Base-by-base conservation (phyloP, 2,329 filamentous ascomycete genomes). In the Cladosporium austrohemisphaericum region DNA sequence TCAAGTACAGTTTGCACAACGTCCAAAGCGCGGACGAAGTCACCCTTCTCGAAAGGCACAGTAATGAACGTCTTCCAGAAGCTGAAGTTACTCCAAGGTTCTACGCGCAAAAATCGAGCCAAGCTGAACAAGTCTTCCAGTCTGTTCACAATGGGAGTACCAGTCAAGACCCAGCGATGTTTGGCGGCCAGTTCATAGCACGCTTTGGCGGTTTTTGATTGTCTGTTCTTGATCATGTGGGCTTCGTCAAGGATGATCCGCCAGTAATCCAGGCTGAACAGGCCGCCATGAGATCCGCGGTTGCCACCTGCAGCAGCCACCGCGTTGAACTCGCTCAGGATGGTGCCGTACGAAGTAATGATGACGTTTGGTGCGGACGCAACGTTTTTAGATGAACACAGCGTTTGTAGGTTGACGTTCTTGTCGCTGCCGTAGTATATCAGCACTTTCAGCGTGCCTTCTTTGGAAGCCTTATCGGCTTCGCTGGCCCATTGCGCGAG, bases 61-160 rank as follows among this genome's bases (percentile, higher is more conserved):
- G 93, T 98, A 63, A 98, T 97, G 66, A 98, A 98, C 0, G 93
- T 97, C 65, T 91, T 91, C 93, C 93, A 98, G 71, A 95, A 98
- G 0, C 91, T 95, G 67, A 98, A 98, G 66, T 97, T 97, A 62
- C 86, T 93, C 93, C 93, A 98, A 0, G 93, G 93, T 65, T 97
- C 92, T 3, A 98, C 93, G 50, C 88, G 84, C 9, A 98, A 73
- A 69, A 97, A 98, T 3, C 88, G 83, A 10, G 97, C 88, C 29
- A 98, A 72, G 62, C 88, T 95, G 71, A 95, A 97, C 11, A 98
- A 73, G 68, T 97, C 93, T 66, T 97, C 92, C 1, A 98, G 76
- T 35, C 89, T 85, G 66, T 98, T 98, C 57, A 98, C 92, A 50
- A 98, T 97, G 0, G 93, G 93, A 1, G 93, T 98, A 14, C 93